Evolutionary conservation across 2,329 filamentous ascomycete species (phyloP).

Genomic region (Acarospora socialis): DNA sequence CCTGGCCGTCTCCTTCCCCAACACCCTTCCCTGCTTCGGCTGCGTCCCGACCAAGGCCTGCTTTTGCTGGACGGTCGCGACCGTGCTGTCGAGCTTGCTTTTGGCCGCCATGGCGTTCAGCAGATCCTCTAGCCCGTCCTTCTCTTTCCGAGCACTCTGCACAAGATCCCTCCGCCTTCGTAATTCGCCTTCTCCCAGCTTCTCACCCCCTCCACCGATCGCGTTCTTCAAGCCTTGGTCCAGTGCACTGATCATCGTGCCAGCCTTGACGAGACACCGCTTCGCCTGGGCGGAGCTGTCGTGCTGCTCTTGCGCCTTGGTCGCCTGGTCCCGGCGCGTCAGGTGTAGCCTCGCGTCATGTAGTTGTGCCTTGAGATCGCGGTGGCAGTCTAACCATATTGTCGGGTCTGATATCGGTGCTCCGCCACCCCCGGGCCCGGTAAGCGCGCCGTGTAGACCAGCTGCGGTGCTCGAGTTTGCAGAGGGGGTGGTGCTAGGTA

Average conservation of each 20-base stretch:
- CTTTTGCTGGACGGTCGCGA: constrained; percentile 34
- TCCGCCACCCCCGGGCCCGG: constrained; percentile 23
- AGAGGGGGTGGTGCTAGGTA: constrained; percentile 29
- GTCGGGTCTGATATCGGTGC: constrained; percentile 36
- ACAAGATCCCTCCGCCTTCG: constrained; percentile 44
- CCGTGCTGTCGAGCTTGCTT: constrained; percentile 29
- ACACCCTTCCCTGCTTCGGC: constrained; percentile 26
- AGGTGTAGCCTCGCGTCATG: constrained; percentile 45
- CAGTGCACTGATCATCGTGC: constrained; percentile 38
- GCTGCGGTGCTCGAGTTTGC: constrained; percentile 22
- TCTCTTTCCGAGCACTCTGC: constrained; percentile 43
- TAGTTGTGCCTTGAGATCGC: constrained; percentile 45
- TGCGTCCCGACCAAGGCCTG: constrained; percentile 25
- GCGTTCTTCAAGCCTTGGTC: constrained; percentile 39
- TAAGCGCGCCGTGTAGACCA: constrained; percentile 29
- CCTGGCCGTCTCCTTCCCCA: constrained; percentile 44
- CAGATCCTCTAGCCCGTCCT: constrained; percentile 46
- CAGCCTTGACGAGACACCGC: constrained; percentile 42
- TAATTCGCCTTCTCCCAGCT: constrained; percentile 46
- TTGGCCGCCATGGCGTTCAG: constrained; percentile 44
- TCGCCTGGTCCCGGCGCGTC: constrained; percentile 46
- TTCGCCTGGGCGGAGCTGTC: constrained; percentile 49
- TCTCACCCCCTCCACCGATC: constrained; percentile 18
- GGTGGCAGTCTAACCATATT: constrained; percentile 47
- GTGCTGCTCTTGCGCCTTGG: constrained; percentile 44